phyloP scores from a whole-genome alignment of 169 alveolate genomes.

The Plasmodium berghei region DNA sequence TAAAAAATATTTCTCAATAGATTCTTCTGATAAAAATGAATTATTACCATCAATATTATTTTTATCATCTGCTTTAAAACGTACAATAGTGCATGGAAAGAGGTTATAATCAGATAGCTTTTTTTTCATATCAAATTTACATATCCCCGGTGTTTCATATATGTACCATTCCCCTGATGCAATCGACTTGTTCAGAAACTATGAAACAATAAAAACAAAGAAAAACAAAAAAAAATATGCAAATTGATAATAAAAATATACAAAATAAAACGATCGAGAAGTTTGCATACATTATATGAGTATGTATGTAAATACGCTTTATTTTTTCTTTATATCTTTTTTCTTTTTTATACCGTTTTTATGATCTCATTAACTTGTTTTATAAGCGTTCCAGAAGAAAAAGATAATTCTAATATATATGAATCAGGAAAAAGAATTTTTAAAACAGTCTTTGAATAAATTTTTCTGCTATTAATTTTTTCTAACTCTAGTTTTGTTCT shows the following conservation, averaged over 20 bases:
- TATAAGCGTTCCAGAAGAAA: constrained; percentile 52
- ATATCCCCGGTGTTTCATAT: constrained; percentile 73
- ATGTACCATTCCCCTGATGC: constrained; percentile 37
- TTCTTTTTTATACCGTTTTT: constrained; percentile 18
- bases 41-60: neutral
- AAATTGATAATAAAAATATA: neutral
- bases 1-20: constrained; percentile 46
- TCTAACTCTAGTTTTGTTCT: constrained; percentile 54
- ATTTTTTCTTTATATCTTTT: constrained; percentile 2
- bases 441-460: constrained; percentile 50
- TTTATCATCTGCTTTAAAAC: constrained; percentile 46
- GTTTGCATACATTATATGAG: neutral
- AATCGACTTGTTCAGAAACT: constrained; percentile 40
- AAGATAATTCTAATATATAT: constrained; percentile 63
- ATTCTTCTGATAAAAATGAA: constrained; percentile 39
- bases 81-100: constrained; percentile 37
- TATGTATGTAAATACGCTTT: neutral
- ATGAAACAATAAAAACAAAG: neutral
- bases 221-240: neutral
- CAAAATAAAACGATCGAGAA: neutral
- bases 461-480: constrained; percentile 43
- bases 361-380: constrained; percentile 39
- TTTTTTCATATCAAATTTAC: constrained; percentile 64
- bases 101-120: constrained; percentile 43
- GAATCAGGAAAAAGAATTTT: constrained; percentile 67